Percentiles rank a stretch among this genome's conserved stretches.
phyloP scores from a whole-genome alignment of 495 filamentous ascomycete genomes.

The Hypoxylon subgilvum region DNA sequence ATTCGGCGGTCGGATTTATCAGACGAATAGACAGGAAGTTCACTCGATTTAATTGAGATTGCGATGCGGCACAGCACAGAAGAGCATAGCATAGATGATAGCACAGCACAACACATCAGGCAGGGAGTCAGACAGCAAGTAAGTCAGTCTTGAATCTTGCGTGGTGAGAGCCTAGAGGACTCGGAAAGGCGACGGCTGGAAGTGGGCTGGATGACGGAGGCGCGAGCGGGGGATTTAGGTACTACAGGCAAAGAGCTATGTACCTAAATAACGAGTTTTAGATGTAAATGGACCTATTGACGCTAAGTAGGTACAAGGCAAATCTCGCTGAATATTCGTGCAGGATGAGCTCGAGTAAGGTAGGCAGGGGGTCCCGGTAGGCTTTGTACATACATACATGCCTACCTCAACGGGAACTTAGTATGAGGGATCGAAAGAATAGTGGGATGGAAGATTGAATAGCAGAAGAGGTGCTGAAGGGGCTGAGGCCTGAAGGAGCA shows the following conservation, averaged over 20 bases:
- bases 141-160: conserved; percentile 13
- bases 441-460: no score
- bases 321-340: conserved; percentile 2
- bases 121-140: conserved; percentile 5
- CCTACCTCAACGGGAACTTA: no score
- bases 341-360: conserved; percentile 23
- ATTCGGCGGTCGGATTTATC: conserved; percentile 12
- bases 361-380: conserved; percentile 18
- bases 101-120: conserved; percentile 11
- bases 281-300: conserved; percentile 3
- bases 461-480: no score
- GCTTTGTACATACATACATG: conserved; percentile 13
- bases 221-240: conserved; percentile 25
- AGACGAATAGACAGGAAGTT: background rate
- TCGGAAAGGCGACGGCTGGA: conserved; percentile 10
- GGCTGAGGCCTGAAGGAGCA: no score
- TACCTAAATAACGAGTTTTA: conserved; percentile 2
- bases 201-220: conserved; percentile 33
- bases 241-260: conserved; percentile 7
- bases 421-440: background rate
- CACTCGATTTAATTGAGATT: conserved; percentile 20
- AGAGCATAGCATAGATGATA: no score
- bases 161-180: conserved; percentile 1
- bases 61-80: conserved; percentile 13
- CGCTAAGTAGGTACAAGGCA: conserved; percentile 11